These are phyloP conservation scores for Tylopilus sp. DNA, from an alignment of 768 basidiomycete species.

Conservation along the genomic window DNA sequence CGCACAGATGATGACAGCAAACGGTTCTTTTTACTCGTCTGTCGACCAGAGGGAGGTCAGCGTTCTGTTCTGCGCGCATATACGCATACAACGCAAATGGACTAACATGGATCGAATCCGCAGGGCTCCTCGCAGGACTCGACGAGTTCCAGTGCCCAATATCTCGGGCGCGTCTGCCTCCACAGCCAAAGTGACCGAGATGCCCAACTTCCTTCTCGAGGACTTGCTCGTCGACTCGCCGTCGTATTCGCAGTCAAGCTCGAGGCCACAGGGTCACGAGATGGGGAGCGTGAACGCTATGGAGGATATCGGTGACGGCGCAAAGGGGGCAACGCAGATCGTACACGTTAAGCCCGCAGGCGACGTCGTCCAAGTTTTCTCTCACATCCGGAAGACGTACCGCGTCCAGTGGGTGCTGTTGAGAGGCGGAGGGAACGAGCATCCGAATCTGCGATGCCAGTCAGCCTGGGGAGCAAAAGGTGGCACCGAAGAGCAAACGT, in stretches of 20 bases:
- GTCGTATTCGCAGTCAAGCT: constrained; percentile 4
- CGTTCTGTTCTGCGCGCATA: not conserved
- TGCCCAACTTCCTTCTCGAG: constrained; percentile 37
- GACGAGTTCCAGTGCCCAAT: constrained; percentile 73
- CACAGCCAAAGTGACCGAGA: constrained; percentile 29
- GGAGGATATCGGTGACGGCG: not conserved
- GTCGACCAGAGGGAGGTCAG: constrained; percentile 80
- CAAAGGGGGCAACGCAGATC: constrained; percentile 30
- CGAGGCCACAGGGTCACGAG: not conserved
- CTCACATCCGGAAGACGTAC: constrained; percentile 88
- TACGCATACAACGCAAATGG: constrained; percentile 1
- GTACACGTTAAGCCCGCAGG: constrained; percentile 50
- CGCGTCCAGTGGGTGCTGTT: constrained; percentile 68
- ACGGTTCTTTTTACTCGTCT: constrained; percentile 71
- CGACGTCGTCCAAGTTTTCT: constrained; percentile 79
- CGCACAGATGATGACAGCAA: constrained; percentile 33
- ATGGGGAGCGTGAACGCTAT: not conserved
- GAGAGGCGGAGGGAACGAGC: constrained; percentile 51
- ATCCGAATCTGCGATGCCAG: constrained; percentile 29
- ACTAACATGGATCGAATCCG: not conserved
- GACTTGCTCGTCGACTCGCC: constrained; percentile 37
- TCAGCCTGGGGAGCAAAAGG: constrained; percentile 8
- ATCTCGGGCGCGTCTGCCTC: constrained; percentile 43
- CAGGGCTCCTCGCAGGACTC: constrained; percentile 87
- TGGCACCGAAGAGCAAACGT: constrained; percentile 7